Evolutionary conservation across 2,329 filamentous ascomycete species (phyloP).

Genomic region (Cladobotryum protrusum): DNA sequence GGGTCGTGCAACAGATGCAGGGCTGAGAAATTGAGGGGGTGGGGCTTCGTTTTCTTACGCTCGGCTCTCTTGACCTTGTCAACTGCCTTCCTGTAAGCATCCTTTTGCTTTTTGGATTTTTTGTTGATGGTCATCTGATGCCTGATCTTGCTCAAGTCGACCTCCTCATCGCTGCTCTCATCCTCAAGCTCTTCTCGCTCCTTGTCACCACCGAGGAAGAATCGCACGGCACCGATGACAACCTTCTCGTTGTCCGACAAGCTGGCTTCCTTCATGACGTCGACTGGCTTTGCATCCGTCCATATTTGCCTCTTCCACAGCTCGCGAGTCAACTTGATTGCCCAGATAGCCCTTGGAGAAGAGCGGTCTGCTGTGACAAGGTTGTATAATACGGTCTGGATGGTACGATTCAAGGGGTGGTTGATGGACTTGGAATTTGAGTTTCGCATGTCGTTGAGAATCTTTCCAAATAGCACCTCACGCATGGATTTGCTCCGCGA

Average conservation of each 20-base stretch:
- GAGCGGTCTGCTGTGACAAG: constrained; percentile 78
- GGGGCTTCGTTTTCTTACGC: constrained; percentile 79
- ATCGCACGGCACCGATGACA: constrained; percentile 76
- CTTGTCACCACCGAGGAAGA: constrained; percentile 94
- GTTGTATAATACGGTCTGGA: constrained; percentile 91
- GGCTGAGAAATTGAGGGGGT: constrained; percentile 91
- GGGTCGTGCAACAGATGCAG: constrained; percentile 91
- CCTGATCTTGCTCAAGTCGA: constrained; percentile 73
- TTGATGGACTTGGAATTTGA: constrained; percentile 84
- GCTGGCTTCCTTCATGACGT: constrained; percentile 93
- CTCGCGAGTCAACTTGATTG: constrained; percentile 89
- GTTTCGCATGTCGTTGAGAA: constrained; percentile 81
- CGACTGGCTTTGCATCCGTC: constrained; percentile 91
- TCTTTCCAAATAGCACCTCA: constrained; percentile 77
- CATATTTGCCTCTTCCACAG: constrained; percentile 96
- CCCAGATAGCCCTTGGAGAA: constrained; percentile 86
- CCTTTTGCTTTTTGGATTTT: constrained; percentile 84
- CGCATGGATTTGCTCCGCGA: constrained; percentile 88
- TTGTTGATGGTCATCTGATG: constrained; percentile 92
- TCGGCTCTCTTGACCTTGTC: constrained; percentile 77
- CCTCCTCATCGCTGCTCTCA: constrained; percentile 73
- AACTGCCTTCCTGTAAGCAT: constrained; percentile 71
- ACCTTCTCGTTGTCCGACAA: constrained; percentile 92
- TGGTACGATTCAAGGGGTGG: constrained; percentile 85
- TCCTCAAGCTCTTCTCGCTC: constrained; percentile 91